phyloP scores from a whole-genome alignment of 768 basidiomycete species.

The Epithele typhae region DNA sequence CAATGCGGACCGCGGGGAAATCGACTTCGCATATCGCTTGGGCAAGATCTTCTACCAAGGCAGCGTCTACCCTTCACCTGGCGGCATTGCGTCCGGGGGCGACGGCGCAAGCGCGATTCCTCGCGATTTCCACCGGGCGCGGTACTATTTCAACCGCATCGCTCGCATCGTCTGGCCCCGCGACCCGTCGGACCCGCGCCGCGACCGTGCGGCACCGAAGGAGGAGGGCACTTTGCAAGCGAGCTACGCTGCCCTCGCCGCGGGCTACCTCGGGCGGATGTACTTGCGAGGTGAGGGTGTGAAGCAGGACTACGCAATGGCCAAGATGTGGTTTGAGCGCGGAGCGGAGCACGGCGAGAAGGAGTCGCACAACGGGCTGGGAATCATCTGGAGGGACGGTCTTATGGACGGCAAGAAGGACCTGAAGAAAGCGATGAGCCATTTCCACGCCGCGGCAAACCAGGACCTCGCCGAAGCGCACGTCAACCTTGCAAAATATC shows the following conservation, averaged over 20 bases:
- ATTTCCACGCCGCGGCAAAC: conserved; percentile 77
- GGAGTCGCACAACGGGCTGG: conserved; percentile 87
- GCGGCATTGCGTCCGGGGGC: conserved; percentile 82
- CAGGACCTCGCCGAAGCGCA: conserved; percentile 92
- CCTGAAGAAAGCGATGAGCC: conserved; percentile 50
- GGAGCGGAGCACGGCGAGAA: conserved; percentile 77
- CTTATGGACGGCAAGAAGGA: conserved; percentile 65
- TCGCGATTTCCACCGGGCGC: conserved; percentile 71
- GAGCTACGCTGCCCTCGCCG: conserved; percentile 70
- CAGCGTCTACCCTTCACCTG: conserved; percentile 75
- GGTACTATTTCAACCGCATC: conserved; percentile 79
- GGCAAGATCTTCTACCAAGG: conserved; percentile 98
- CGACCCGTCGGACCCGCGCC: conserved; percentile 60
- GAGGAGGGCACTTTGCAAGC: conserved; percentile 26
- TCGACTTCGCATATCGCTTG: conserved; percentile 83
- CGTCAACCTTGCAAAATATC: conserved; percentile 82
- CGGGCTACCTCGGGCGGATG: conserved; percentile 91
- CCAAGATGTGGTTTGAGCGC: conserved; percentile 93
- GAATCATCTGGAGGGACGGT: conserved; percentile 91
- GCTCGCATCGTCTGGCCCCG: conserved; percentile 84
- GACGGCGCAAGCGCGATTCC: conserved; percentile 91
- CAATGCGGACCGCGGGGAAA: conserved; percentile 90
- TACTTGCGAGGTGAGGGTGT: conserved; percentile 91
- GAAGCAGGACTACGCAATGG: conserved; percentile 65
- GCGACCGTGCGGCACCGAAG: conserved; percentile 20